A percentile compares a stretch with the other conserved stretches of the same genome.
Evolutionary conservation across 768 basidiomycete genomes (phyloP).

Genomic region (Rhodotorula diobovata): DNA sequence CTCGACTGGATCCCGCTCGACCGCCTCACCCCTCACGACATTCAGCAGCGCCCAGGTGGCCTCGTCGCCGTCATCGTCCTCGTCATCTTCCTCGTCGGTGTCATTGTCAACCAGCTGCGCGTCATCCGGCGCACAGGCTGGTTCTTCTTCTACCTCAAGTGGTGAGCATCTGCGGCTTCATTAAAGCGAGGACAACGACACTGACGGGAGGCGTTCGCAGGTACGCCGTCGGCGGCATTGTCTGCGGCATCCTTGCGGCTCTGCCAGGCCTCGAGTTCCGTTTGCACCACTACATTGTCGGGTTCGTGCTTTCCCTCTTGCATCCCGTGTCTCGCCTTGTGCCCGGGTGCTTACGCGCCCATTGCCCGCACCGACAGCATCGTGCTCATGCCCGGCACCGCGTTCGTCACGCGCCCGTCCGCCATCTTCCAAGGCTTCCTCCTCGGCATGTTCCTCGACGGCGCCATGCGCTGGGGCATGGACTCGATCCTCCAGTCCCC

Average conservation of each 20-base stretch:
- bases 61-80: conserved; percentile 56
- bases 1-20: conserved; percentile 61
- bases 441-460: conserved; percentile 63
- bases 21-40: conserved; percentile 66
- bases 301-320: conserved; percentile 44
- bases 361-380: conserved; percentile 47
- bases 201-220: background rate
- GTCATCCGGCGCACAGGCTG: conserved; percentile 80
- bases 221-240: conserved; percentile 56
- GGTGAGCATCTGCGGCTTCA: conserved; percentile 53
- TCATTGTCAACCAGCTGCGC: conserved; percentile 64
- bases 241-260: conserved; percentile 62
- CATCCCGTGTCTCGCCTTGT: too few species aligned
- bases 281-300: conserved; percentile 76
- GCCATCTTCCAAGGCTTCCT: conserved; percentile 76
- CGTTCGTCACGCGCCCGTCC: conserved; percentile 72
- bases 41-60: conserved; percentile 59
- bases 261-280: conserved; percentile 66
- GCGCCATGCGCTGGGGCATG: conserved; percentile 64
- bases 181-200: too few species aligned
- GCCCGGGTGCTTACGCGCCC: background rate
- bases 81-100: conserved; percentile 57
- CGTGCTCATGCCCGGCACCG: conserved; percentile 68
- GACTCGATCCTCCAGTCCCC: conserved; percentile 73
- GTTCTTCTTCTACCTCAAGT: conserved; percentile 68